Evolutionary conservation across 2,329 filamentous ascomycete genomes (phyloP).

Genomic region (Aspergillus niger): DNA sequence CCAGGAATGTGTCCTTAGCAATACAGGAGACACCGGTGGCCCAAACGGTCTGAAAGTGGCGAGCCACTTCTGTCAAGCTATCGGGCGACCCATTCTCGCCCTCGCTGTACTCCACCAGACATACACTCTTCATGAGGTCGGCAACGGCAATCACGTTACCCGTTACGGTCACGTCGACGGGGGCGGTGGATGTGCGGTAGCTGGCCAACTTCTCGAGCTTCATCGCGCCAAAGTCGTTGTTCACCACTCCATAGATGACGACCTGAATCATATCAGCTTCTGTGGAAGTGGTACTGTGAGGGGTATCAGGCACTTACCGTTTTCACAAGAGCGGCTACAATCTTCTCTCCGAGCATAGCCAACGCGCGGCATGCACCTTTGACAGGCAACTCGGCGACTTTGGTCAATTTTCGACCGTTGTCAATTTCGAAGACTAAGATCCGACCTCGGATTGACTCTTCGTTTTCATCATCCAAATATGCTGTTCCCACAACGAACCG

Average conservation of each 20-base stretch:
- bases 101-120: slow-evolving; percentile 70
- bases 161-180: slow-evolving; percentile 75
- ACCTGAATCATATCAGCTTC: slow-evolving; percentile 44
- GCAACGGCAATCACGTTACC: slow-evolving; percentile 78
- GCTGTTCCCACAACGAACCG: slow-evolving; percentile 91
- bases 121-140: slow-evolving; percentile 91
- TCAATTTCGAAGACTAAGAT: slow-evolving; percentile 80
- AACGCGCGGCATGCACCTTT: slow-evolving; percentile 81
- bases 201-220: slow-evolving; percentile 70
- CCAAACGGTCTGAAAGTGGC: slow-evolving; percentile 83
- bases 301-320: slow-evolving; percentile 58
- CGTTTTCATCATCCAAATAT: slow-evolving; percentile 65
- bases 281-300: not conserved
- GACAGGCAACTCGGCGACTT: slow-evolving; percentile 68
- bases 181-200: slow-evolving; percentile 80
- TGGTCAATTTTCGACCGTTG: slow-evolving; percentile 69
- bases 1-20: slow-evolving; percentile 73
- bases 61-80: slow-evolving; percentile 70
- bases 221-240: slow-evolving; percentile 38
- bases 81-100: slow-evolving; percentile 60
- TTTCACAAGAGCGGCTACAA: slow-evolving; percentile 87
- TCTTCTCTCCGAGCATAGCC: slow-evolving; percentile 70
- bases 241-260: slow-evolving; percentile 58
- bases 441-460: slow-evolving; percentile 66
- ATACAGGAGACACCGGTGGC: slow-evolving; percentile 74